Evolutionary conservation across 805 yeast species (phyloP), one percentile per base, ranked within the genome.

Genomic region (Hanseniaspora nectarophila): DNA sequence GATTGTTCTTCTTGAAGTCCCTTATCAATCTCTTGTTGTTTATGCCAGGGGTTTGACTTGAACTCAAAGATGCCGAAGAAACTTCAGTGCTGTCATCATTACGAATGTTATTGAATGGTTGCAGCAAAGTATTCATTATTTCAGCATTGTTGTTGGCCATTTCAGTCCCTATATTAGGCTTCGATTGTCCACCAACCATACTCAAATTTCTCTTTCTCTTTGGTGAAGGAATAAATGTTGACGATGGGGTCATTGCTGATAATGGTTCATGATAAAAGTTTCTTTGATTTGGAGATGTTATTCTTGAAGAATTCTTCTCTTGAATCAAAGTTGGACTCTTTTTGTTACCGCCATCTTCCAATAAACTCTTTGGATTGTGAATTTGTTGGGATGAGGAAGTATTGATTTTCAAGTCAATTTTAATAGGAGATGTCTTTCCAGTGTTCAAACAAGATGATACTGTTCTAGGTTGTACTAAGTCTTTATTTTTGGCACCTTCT

Each of bases 221-320:
- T 9, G 71, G 69, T 1, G 74, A 71, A 12, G 65, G 56, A 20
- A 60, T 58, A 38, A 57, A 45, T 34, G 53, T 48, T 53, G 45
- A 51, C 52, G 52, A 55, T 57, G 34, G 52, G 28, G 57, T 63
- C 43, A 66, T 56, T 16, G 70, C 64, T 4, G 73, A 70, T 35
- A 64, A 60, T 5, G 54, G 23, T 40, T 55, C 53, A 31, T 45
- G 51, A 20, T 53, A 49, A 35, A 34, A n/a, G 57, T 51, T 59
- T 56, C 56, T 60, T 55, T 67, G 63, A 31, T 70, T 70, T 3
- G 80, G 80, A 1, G 80, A 74, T 7, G 79, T 75, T 0, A 77
- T 71, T 33, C 72, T 59, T 12, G 67, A 59, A 24, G 21, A 6
- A 15, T 16, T 26, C 16, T 16, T 35, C 10, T 49, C 46, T 13